Conservation (phyloP, 1,284 basidiomycete genomes). For the Cutaneotrichosporon daszewskae region DNA sequence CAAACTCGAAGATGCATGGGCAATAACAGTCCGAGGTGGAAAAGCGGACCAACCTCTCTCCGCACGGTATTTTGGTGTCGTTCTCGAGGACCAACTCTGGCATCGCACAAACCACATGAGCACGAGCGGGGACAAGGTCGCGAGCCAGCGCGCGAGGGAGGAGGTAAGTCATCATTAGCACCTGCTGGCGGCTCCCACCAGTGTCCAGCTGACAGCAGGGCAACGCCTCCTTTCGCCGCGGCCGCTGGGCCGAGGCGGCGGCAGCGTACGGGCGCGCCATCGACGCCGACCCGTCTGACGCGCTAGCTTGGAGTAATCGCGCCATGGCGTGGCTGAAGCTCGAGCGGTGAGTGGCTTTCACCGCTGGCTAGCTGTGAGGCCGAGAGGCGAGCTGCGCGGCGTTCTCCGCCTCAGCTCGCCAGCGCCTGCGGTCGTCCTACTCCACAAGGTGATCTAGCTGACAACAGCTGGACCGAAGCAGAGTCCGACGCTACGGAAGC, state of each 20-base stretch:
- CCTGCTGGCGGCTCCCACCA: not conserved
- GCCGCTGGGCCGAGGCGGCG: conserved; percentile 39
- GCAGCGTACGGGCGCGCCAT: conserved; percentile 40
- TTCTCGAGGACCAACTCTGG: too few species aligned
- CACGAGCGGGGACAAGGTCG: conserved; percentile 5
- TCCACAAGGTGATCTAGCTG: too few species aligned
- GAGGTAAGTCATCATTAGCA: conserved; percentile 9
- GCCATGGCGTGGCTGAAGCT: conserved; percentile 46
- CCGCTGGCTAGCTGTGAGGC: not conserved
- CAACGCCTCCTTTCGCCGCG: conserved; percentile 43
- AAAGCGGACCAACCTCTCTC: too few species aligned
- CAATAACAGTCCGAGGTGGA: too few species aligned
- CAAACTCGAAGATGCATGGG: too few species aligned
- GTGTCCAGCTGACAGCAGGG: conserved; percentile 26
- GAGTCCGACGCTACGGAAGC: conserved; percentile 41
- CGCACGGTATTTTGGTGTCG: too few species aligned
- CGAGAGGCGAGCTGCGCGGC: not conserved
- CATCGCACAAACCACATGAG: not conserved
- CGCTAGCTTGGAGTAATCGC: conserved; percentile 38
- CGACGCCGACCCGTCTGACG: conserved; percentile 30
- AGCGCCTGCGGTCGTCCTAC: too few species aligned
- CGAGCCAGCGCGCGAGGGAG: conserved; percentile 3
- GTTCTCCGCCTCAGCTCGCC: too few species aligned
- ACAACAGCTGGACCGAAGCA: conserved; percentile 38
- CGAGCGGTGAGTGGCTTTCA: conserved; percentile 32